These are phyloP conservation scores for Elsinoe necatrix DNA, from an alignment of 2,329 filamentous ascomycete genomes.

Conservation along the genomic window DNA sequence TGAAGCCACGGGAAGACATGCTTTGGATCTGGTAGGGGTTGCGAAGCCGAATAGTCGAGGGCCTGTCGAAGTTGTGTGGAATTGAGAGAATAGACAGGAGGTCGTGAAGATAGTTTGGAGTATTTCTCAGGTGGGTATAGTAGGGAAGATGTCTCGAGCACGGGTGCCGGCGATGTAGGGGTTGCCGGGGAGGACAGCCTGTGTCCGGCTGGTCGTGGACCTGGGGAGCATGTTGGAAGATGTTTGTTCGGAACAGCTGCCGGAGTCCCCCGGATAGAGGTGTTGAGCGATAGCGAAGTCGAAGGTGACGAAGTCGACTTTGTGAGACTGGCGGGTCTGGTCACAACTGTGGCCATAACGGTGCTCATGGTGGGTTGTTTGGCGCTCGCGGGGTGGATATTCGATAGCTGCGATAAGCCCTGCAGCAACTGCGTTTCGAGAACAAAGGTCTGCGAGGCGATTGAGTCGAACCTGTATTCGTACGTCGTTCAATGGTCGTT, in stretches of 20 bases:
- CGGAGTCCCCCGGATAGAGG: slow-evolving; percentile 47
- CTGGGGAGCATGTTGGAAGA: slow-evolving; percentile 78
- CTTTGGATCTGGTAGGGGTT: slow-evolving; percentile 76
- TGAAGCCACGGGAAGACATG: slow-evolving; percentile 94
- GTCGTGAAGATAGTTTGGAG: slow-evolving; percentile 47
- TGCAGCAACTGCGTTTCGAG: background rate
- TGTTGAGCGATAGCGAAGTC: slow-evolving; percentile 48
- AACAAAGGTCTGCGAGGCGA: background rate
- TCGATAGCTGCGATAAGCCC: background rate
- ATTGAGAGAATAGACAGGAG: slow-evolving; percentile 63
- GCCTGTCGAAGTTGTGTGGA: slow-evolving; percentile 61
- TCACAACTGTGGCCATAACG: slow-evolving; percentile 15
- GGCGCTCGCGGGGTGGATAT: background rate
- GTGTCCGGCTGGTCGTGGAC: slow-evolving; percentile 49
- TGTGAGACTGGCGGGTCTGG: slow-evolving; percentile 6
- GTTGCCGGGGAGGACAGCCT: slow-evolving; percentile 47
- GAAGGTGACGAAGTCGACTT: slow-evolving; percentile 39
- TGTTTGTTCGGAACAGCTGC: slow-evolving; percentile 76
- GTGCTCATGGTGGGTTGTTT: slow-evolving; percentile 9
- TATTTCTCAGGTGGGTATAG: slow-evolving; percentile 65
- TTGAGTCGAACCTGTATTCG: background rate
- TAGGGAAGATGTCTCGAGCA: slow-evolving; percentile 56
- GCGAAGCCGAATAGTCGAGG: slow-evolving; percentile 64
- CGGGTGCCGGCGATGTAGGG: slow-evolving; percentile 49
- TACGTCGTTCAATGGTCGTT: background rate